A percentile compares a stretch with the other conserved stretches of the same genome.
phyloP scores from a whole-genome alignment of 352 stramenopile species.

The Globisporangium alternatum region DNA sequence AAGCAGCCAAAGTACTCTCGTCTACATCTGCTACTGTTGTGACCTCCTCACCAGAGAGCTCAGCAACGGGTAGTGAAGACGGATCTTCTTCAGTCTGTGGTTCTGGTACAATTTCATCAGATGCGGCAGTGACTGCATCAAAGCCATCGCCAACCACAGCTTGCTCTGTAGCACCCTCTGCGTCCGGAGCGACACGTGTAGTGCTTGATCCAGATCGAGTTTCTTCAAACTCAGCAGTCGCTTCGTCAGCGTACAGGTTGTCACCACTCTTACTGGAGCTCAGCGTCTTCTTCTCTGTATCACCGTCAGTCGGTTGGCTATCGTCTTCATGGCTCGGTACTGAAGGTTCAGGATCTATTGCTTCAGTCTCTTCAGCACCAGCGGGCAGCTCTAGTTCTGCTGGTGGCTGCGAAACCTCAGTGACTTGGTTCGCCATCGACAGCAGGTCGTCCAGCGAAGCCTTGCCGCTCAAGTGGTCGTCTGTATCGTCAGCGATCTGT shows the following conservation, averaged over 20 bases:
- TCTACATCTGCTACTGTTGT: neutral
- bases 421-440: slow-evolving; percentile 8
- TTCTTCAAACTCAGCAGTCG: neutral
- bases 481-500: slow-evolving; percentile 1
- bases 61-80: neutral
- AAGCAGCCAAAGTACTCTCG: neutral
- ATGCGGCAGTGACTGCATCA: neutral
- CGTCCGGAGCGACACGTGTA: neutral
- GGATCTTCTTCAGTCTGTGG: neutral
- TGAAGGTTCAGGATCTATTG: neutral
- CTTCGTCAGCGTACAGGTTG: slow-evolving; percentile 34
- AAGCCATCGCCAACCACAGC: neutral
- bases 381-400: neutral
- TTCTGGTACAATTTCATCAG: neutral
- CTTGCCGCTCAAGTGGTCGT: neutral
- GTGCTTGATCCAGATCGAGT: neutral
- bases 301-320: neutral
- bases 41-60: neutral
- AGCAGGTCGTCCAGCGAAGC: slow-evolving; percentile 15
- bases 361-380: neutral
- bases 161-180: neutral
- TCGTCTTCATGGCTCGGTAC: neutral
- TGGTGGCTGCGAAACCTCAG: neutral
- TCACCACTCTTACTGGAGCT: slow-evolving; percentile 32
- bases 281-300: slow-evolving; percentile 3